Evolutionary conservation across 371 early-diverging fungal genomes (phyloP).

Genomic region (Rhizopus sp.): DNA sequence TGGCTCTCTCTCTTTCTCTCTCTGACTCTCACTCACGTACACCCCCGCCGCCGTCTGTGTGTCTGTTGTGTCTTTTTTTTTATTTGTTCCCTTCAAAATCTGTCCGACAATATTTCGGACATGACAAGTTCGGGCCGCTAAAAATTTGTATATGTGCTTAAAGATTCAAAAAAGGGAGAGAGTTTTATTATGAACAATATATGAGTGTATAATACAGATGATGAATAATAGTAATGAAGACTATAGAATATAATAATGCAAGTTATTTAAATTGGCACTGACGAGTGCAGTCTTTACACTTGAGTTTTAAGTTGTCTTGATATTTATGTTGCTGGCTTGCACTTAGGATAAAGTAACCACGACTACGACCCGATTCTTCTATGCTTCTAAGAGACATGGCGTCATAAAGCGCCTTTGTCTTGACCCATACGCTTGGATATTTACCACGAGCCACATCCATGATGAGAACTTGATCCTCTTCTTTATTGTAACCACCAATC

Average conservation of each 20-base stretch:
- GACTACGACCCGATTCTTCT: constrained; percentile 70
- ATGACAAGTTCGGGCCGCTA: too few relatives aligned
- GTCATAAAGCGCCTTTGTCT: constrained; percentile 65
- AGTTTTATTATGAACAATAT: not conserved
- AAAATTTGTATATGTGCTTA: too few relatives aligned
- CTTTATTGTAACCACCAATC: constrained; percentile 67
- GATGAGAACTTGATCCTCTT: constrained; percentile 69
- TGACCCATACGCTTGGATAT: constrained; percentile 83
- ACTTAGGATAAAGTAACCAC: constrained; percentile 82
- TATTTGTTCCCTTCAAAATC: too few relatives aligned
- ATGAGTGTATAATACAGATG: not conserved
- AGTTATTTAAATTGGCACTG: constrained; percentile 15
- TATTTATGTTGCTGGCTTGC: constrained; percentile 6
- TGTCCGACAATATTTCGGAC: too few relatives aligned
- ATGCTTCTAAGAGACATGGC: constrained; percentile 64
- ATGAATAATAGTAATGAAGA: not conserved
- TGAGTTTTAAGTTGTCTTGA: constrained; percentile 8
- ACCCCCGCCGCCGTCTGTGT: too few relatives aligned
- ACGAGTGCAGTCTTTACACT: constrained; percentile 24
- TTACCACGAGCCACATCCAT: constrained; percentile 75
- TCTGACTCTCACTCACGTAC: too few relatives aligned
- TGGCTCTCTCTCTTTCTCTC: not conserved
- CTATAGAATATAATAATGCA: not conserved
- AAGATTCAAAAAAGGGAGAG: too few relatives aligned
- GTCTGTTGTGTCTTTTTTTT: too few relatives aligned